Percentiles rank a stretch among this genome's conserved stretches.
These are phyloP conservation scores for Penicillium cosmopolitanum DNA, from an alignment of 495 filamentous ascomycete genomes.

Conservation along the genomic window DNA sequence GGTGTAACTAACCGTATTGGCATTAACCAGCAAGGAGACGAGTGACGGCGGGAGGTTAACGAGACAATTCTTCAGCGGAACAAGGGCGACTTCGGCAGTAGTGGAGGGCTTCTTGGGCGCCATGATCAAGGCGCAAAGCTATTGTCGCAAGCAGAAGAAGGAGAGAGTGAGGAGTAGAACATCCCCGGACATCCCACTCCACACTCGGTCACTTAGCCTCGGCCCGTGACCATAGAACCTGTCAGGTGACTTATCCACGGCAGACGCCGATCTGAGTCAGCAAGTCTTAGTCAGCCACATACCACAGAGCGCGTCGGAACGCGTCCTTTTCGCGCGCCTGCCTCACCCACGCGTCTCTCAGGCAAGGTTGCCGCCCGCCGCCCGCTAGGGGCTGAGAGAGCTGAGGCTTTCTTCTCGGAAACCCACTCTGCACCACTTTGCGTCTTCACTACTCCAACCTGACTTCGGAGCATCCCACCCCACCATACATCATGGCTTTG, in stretches of 20 bases:
- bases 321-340: slow-evolving; percentile 2
- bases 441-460: slow-evolving; percentile 26
- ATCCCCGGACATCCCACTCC: slow-evolving; percentile 11
- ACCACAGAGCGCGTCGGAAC: slow-evolving; percentile 7
- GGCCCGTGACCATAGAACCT: neutral
- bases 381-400: slow-evolving; percentile 4
- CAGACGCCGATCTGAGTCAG: neutral
- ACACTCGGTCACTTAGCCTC: slow-evolving; percentile 3
- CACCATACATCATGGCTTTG: slow-evolving; percentile 69
- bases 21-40: slow-evolving; percentile 77
- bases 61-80: slow-evolving; percentile 88
- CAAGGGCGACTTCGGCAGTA: slow-evolving; percentile 75
- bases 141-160: slow-evolving; percentile 13
- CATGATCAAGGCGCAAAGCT: slow-evolving; percentile 46
- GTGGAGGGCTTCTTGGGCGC: slow-evolving; percentile 70
- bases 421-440: slow-evolving; percentile 30
- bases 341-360: slow-evolving; percentile 4
- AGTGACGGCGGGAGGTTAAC: slow-evolving; percentile 90
- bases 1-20: slow-evolving; percentile 73
- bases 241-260: neutral
- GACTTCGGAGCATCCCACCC: slow-evolving; percentile 10
- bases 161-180: slow-evolving; percentile 10
- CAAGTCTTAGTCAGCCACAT: neutral
- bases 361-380: slow-evolving; percentile 3
- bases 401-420: slow-evolving; percentile 9